Evolutionary conservation across 768 basidiomycete species (phyloP).

Genomic region (Infundibulicybe gibba): DNA sequence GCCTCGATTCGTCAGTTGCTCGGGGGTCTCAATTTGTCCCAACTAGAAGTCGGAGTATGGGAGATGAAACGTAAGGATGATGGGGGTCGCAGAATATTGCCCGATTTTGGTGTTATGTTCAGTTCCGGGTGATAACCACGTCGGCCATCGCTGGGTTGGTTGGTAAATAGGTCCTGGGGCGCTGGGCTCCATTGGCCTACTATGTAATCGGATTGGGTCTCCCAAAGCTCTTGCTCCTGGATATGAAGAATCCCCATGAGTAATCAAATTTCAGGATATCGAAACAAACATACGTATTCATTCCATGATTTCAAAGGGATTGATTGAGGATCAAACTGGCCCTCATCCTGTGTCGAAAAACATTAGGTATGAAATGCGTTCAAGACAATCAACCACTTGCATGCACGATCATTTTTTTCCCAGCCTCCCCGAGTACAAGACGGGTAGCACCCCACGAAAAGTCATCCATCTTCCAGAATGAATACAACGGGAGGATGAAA

Average conservation of each 20-base stretch:
- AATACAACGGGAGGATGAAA: constrained; percentile 89
- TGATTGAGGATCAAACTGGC: constrained; percentile 89
- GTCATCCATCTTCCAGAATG: constrained; percentile 98
- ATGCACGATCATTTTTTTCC: constrained; percentile 94
- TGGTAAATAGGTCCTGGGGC: constrained; percentile 62
- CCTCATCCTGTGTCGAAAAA: constrained; percentile 69
- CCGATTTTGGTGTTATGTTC: constrained; percentile 56
- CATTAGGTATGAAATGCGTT: constrained; percentile 3
- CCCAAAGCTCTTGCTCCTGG: constrained; percentile 95
- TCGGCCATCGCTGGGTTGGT: constrained; percentile 68
- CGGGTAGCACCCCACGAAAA: constrained; percentile 96
- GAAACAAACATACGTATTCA: constrained; percentile 67
- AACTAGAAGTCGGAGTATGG: constrained; percentile 72
- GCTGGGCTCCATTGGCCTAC: constrained; percentile 92
- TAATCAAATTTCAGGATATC: neutral
- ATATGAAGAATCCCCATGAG: constrained; percentile 2
- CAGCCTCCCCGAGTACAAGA: constrained; percentile 89
- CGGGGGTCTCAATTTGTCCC: constrained; percentile 53
- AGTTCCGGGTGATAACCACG: constrained; percentile 76
- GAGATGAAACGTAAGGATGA: constrained; percentile 68
- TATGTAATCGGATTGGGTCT: constrained; percentile 94
- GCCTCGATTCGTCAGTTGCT: constrained; percentile 42
- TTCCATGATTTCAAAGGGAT: constrained; percentile 98
- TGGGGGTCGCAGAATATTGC: constrained; percentile 49
- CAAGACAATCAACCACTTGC: constrained; percentile 40